Base-by-base conservation (phyloP, 164 flowering plant species). In the Sedum album region DNA sequence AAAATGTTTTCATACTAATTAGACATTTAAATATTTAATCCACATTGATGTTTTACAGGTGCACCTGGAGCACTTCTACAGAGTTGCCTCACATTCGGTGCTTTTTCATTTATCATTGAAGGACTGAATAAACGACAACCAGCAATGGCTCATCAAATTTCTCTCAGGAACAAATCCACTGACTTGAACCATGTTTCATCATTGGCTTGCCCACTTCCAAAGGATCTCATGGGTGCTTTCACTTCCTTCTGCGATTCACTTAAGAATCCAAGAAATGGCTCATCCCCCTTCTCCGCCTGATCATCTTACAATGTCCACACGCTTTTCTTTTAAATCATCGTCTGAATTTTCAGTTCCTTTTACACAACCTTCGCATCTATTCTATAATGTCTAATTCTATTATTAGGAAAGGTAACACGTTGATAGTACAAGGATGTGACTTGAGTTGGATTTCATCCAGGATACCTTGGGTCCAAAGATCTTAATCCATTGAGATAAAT, bases 61-160 rank as follows among this genome's bases (percentile, higher is more conserved):
- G 81, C 96, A 36, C 98, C 98, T 9, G 87, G 78, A 71, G 86
- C 86, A 57, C 90, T 94, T 65, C 79, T 86, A 0, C 93, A 88
- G 76, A 84, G 87, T 77, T 94, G 98, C 68, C 68, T 94, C 61
- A 86, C 95, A 26, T 86, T 91, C 73, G 98, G 97, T 68, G 91
- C 87, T 7, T 91, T 94, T 78, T 87, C 96, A 1, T 84, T 79
- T 60, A 73, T 91, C 21, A 70, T 87, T 0, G 97, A 91, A 77
- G 85, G 48, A 44, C 1, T 44, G 48, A 44, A 44, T 44, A 44
- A 44, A 44, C 48, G 15, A 44, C n/a, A 44, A 44, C 80, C 89
- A 44, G 97, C 97, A 20, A 65, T 94, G 67, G 97, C 98, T 14
- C 80, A 66, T 57, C 69, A 85, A 7, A 31, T 73, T 65, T 64